Conservation (phyloP, 495 filamentous ascomycete genomes). For the Annulohypoxylon bovei region DNA sequence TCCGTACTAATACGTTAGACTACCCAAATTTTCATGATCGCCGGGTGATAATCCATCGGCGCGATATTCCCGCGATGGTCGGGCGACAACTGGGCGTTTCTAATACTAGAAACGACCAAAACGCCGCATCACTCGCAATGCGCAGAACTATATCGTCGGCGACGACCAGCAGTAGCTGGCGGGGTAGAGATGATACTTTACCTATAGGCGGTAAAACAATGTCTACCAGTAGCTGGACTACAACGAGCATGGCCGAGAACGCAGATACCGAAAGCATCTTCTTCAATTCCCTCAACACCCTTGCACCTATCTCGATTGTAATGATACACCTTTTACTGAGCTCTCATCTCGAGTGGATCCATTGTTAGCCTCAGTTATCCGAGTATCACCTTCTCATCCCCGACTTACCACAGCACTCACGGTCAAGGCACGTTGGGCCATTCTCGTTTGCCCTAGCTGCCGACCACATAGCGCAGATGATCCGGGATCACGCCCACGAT, state of each 20-base stretch:
- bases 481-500: slow-evolving; percentile 44
- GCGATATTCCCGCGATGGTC: neutral
- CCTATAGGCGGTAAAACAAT: slow-evolving; percentile 22
- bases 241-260: neutral
- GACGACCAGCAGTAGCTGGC: slow-evolving; percentile 18
- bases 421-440: slow-evolving; percentile 34
- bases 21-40: neutral
- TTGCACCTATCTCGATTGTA: slow-evolving; percentile 45
- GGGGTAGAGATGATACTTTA: slow-evolving; percentile 20
- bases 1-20: neutral
- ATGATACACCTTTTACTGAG: slow-evolving; percentile 48
- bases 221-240: slow-evolving; percentile 38
- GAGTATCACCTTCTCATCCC: slow-evolving; percentile 49
- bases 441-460: slow-evolving; percentile 41
- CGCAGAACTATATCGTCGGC: slow-evolving; percentile 30
- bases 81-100: neutral
- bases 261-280: slow-evolving; percentile 22
- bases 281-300: slow-evolving; percentile 31
- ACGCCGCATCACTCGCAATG: slow-evolving; percentile 15
- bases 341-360: slow-evolving; percentile 49
- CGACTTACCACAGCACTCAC: slow-evolving; percentile 48
- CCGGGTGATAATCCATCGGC: neutral
- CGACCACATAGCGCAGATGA: slow-evolving; percentile 44
- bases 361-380: slow-evolving; percentile 42
- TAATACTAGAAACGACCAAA: slow-evolving; percentile 1